These are phyloP conservation scores for Russula sp. DNA, from an alignment of 768 basidiomycete genomes.

Conservation along the genomic window DNA sequence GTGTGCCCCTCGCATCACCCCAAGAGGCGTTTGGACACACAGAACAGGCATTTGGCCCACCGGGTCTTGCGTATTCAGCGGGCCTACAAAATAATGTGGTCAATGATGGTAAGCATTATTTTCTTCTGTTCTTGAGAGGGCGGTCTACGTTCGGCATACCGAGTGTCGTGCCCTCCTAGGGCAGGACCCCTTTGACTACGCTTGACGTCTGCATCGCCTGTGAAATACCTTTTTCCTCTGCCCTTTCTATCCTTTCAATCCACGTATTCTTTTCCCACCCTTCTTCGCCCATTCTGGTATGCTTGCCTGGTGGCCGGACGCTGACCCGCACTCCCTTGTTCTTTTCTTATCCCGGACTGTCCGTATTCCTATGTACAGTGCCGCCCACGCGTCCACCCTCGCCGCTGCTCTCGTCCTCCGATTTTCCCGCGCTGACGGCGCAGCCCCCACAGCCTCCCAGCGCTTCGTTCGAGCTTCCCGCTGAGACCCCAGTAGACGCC, in stretches of 20 bases:
- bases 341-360: constrained; percentile 34
- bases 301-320: constrained; percentile 23
- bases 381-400: constrained; percentile 34
- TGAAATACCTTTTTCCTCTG: constrained; percentile 5
- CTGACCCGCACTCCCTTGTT: constrained; percentile 29
- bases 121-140: constrained; percentile 6
- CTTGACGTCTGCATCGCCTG: constrained; percentile 8
- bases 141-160: constrained; percentile 17
- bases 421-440: constrained; percentile 70
- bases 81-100: constrained; percentile 35
- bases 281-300: constrained; percentile 27
- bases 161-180: constrained; percentile 23
- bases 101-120: constrained; percentile 28
- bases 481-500: constrained; percentile 35
- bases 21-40: constrained; percentile 17
- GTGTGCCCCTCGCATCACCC: constrained; percentile 7
- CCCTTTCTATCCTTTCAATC: background rate
- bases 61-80: constrained; percentile 53
- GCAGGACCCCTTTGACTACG: constrained; percentile 9
- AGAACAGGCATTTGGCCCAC: constrained; percentile 45
- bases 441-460: constrained; percentile 37
- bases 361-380: constrained; percentile 29
- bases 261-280: background rate
- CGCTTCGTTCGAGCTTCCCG: constrained; percentile 33
- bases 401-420: constrained; percentile 57